A percentile compares a stretch with the other conserved stretches of the same genome.
These are phyloP conservation scores for Cyberlindnera mrakii DNA, from an alignment of 805 yeast species.

Conservation along the genomic window DNA sequence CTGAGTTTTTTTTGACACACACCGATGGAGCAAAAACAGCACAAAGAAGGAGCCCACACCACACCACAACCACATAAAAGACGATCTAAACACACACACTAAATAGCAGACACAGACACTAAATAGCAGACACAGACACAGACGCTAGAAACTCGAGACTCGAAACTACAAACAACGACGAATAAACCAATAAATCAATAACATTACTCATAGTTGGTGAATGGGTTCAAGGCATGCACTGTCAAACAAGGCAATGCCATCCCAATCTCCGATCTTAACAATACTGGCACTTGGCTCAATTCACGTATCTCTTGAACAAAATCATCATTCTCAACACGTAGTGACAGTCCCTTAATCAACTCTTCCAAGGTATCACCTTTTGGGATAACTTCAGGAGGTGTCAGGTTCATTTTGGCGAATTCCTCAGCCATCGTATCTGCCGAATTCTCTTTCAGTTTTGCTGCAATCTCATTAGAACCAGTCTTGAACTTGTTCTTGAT, in stretches of 20 bases:
- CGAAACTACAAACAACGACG: background rate
- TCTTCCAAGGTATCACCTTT: constrained; percentile 38
- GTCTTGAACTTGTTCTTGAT: constrained; percentile 74
- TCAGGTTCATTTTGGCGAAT: constrained; percentile 43
- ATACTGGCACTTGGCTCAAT: constrained; percentile 72
- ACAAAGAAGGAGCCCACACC: background rate
- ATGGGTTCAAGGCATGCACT: constrained; percentile 88
- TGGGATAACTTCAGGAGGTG: constrained; percentile 29
- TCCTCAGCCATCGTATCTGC: constrained; percentile 40
- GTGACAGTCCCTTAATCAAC: constrained; percentile 50
- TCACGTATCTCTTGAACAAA: constrained; percentile 79
- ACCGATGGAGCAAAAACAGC: no score
- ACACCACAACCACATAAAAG: no score
- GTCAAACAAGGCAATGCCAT: constrained; percentile 95
- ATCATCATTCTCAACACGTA: constrained; percentile 55
- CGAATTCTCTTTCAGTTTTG: constrained; percentile 32
- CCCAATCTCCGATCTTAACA: constrained; percentile 87
- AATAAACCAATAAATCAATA: background rate
- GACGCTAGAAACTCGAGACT: no score
- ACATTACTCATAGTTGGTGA: constrained; percentile 29
- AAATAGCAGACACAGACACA: no score
- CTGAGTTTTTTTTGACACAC: no score
- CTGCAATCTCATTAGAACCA: constrained; percentile 67
- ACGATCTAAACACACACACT: no score
- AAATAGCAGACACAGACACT: no score